Conservation (phyloP, 2,329 filamentous ascomycete species). For the Hypoxylon sp. region DNA sequence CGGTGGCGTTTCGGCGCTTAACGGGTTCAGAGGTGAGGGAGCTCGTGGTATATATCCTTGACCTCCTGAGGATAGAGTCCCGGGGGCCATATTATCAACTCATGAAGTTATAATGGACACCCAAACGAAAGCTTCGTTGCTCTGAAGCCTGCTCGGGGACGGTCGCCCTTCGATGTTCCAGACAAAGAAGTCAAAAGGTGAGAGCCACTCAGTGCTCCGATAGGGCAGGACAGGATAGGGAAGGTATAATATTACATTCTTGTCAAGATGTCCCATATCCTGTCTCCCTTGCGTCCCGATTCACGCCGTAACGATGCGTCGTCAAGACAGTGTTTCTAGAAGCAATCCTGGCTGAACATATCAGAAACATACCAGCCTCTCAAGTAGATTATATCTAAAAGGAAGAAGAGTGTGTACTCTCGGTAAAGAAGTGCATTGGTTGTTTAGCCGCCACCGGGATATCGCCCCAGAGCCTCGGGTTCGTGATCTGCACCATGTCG, state of each 20-base stretch:
- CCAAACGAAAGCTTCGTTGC: neutral
- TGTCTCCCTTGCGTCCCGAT: conserved; percentile 32
- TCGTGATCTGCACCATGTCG: conserved; percentile 1
- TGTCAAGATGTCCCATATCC: conserved; percentile 29
- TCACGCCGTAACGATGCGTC: conserved; percentile 3
- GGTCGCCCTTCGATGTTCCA: conserved; percentile 13
- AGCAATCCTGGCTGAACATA: neutral
- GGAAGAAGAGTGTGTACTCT: neutral
- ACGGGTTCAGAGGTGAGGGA: conserved; percentile 48
- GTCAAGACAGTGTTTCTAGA: neutral
- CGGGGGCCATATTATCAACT: conserved; percentile 17
- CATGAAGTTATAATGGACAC: neutral
- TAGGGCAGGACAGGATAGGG: conserved; percentile 9
- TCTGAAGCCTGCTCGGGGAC: conserved; percentile 3
- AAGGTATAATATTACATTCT: conserved; percentile 18
- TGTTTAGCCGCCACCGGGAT: conserved; percentile 31
- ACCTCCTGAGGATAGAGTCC: conserved; percentile 29
- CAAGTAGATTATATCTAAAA: neutral
- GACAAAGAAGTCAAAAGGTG: conserved; percentile 27
- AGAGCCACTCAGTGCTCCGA: conserved; percentile 1
- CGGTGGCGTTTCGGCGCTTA: conserved; percentile 26
- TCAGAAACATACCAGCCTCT: conserved; percentile 4
- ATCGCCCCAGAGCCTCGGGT: conserved; percentile 8
- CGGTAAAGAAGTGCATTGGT: conserved; percentile 15
- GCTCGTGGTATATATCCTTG: conserved; percentile 37